Base-by-base conservation (phyloP, 306 rosid genomes). In the Citrullus colocynthis region DNA sequence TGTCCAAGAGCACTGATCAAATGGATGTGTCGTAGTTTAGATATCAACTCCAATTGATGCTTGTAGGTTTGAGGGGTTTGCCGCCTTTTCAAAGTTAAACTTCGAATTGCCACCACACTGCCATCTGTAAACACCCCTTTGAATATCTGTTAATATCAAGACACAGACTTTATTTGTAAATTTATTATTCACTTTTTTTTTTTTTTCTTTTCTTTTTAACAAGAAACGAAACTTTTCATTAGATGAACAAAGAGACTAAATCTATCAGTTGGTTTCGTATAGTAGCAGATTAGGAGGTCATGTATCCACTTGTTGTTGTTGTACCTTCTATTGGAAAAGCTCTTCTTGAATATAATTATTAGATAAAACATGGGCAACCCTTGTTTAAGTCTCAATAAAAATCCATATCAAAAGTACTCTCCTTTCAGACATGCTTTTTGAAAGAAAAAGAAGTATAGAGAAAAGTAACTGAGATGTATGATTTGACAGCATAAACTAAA, bases 1-100 rank as follows among this genome's bases (percentile, higher is more conserved):
- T 95, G 99, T n/a, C 99, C 99, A 80, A 95, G 97, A 45, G 92
- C 85, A 71, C 96, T 88, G 81, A 87, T 91, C 86, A 95, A 85
- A 82, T 95, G 93, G 18, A 81, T 80, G 76, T 95, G 97, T 80
- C 97, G 88, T 39, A 95, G 90, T 80, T 89, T 95, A 5, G 97
- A 92, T 76, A 95, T 86, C 88, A 87, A 74, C 84, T 95, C 99
- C 83, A 92, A 83, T 51, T 83, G 89, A 76, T 87, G 96, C 63
- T 84, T 89, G 73, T 89, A 92, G 52, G 80, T 80, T 67, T 90
- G 97, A 18, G 90, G 84, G 77, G 83, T 81, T 36, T 86, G 89
- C 77, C 82, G 91, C 88, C 86, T 95, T 66, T 83, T 88, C 87
- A 87, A 85, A 83, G 83, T 86, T 83, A 88, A 82, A 67, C 96